These are phyloP conservation scores for Botryobasidium botryosum DNA, from an alignment of 768 basidiomycete genomes.

Conservation along the genomic window DNA sequence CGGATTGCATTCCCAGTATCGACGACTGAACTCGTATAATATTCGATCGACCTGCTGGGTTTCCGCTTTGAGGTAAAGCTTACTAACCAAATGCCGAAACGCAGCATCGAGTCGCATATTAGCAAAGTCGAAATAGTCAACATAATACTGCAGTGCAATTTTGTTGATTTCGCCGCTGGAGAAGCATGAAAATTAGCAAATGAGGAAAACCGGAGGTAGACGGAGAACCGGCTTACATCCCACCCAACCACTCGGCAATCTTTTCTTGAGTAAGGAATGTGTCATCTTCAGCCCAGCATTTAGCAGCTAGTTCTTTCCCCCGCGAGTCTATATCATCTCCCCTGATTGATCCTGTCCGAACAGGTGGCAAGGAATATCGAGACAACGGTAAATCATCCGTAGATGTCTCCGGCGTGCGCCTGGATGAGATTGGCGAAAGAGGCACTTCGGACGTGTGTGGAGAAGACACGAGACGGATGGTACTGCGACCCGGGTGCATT, in stretches of 20 bases:
- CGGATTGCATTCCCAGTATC: slow-evolving; percentile 88
- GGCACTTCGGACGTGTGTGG: background rate
- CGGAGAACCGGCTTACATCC: slow-evolving; percentile 42
- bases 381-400: background rate
- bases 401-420: background rate
- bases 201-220: background rate
- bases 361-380: background rate
- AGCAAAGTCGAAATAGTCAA: slow-evolving; percentile 78
- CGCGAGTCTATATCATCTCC: slow-evolving; percentile 30
- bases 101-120: slow-evolving; percentile 71
- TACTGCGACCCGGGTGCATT: background rate
- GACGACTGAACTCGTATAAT: slow-evolving; percentile 73
- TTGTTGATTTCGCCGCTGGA: slow-evolving; percentile 60
- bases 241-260: slow-evolving; percentile 93
- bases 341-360: background rate
- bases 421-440: background rate
- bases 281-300: slow-evolving; percentile 79
- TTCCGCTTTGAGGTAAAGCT: slow-evolving; percentile 86
- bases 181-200: slow-evolving; percentile 2
- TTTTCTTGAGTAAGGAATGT: slow-evolving; percentile 72
- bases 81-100: slow-evolving; percentile 82
- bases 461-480: background rate
- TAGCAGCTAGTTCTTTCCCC: slow-evolving; percentile 54
- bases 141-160: slow-evolving; percentile 57
- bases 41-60: slow-evolving; percentile 98